Evolutionary conservation across 1,139 yeast species (phyloP).

Genomic region (Chernovozyma sophiae-reginae): DNA sequence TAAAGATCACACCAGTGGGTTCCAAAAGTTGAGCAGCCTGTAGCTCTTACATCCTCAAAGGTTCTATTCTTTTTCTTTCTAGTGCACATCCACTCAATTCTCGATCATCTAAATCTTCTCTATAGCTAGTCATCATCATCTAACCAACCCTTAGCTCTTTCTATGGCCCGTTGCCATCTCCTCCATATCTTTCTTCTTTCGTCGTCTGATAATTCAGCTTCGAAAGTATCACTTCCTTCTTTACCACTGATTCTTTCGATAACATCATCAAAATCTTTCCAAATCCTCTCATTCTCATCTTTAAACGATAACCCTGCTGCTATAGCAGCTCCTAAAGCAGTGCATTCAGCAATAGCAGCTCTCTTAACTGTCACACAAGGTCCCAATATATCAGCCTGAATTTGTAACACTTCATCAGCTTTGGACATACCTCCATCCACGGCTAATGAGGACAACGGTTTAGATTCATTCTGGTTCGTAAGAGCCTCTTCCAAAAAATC

Average conservation of each 20-base stretch:
- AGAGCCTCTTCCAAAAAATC: constrained; percentile 44
- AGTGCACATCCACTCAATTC: too few relatives aligned
- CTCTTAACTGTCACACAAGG: constrained; percentile 81
- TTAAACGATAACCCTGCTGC: constrained; percentile 82
- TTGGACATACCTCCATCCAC: constrained; percentile 97
- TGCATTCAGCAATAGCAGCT: constrained; percentile 83
- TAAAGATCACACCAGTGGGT: too few relatives aligned
- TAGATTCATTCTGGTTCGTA: constrained; percentile 37
- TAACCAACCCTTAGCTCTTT: constrained; percentile 77
- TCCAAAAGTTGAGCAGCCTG: too few relatives aligned
- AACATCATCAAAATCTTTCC: constrained; percentile 74
- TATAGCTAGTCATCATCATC: constrained; percentile 36
- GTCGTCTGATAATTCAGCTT: constrained; percentile 54
- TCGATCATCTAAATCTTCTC: too few relatives aligned
- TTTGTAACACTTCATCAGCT: constrained; percentile 88
- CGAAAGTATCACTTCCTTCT: constrained; percentile 43
- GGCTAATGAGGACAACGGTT: constrained; percentile 55
- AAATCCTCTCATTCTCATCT: constrained; percentile 57
- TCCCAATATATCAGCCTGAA: constrained; percentile 86
- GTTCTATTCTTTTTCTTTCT: too few relatives aligned
- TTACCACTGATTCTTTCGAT: constrained; percentile 31
- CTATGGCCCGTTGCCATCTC: constrained; percentile 80
- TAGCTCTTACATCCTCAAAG: too few relatives aligned
- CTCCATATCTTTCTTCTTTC: constrained; percentile 65
- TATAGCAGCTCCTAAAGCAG: constrained; percentile 94